phyloP scores from a whole-genome alignment of 139 green algal species.

The Tetraselmis chui region DNA sequence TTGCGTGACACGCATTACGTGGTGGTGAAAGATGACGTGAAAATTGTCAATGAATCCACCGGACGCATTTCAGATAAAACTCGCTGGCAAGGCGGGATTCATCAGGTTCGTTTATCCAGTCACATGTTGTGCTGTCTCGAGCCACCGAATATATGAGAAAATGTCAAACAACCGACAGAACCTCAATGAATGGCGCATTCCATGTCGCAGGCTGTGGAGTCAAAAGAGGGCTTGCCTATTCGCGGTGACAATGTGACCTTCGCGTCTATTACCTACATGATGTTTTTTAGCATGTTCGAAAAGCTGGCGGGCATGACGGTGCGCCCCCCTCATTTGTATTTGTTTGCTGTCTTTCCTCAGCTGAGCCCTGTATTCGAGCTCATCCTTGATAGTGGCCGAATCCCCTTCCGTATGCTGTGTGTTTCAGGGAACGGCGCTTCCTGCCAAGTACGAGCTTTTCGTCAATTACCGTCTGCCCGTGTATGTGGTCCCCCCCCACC shows the following conservation, averaged over 20 bases:
- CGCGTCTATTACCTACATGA: slow-evolving; percentile 57
- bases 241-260: slow-evolving; percentile 19
- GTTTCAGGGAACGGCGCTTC: not conserved
- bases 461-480: not conserved
- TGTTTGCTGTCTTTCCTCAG: too few species aligned
- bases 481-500: not conserved
- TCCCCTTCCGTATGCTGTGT: not conserved
- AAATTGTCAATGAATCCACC: slow-evolving; percentile 56
- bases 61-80: slow-evolving; percentile 28
- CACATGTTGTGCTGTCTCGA: too few species aligned
- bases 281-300: slow-evolving; percentile 57
- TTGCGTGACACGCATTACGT: slow-evolving; percentile 59
- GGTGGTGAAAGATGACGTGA: slow-evolving; percentile 31
- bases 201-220: slow-evolving; percentile 63
- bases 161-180: too few species aligned
- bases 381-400: too few species aligned
- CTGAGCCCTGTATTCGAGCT: too few species aligned
- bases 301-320: slow-evolving; percentile 31
- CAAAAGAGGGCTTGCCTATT: slow-evolving; percentile 52
- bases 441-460: not conserved
- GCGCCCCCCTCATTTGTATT: too few species aligned
- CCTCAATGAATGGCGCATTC: too few species aligned
- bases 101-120: slow-evolving; percentile 53
- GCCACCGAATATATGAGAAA: too few species aligned
- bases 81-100: slow-evolving; percentile 55